A percentile compares a stretch with the other conserved stretches of the same genome.
Conservation (phyloP, 1,139 yeast genomes). For the Chernovozyma aurita region DNA sequence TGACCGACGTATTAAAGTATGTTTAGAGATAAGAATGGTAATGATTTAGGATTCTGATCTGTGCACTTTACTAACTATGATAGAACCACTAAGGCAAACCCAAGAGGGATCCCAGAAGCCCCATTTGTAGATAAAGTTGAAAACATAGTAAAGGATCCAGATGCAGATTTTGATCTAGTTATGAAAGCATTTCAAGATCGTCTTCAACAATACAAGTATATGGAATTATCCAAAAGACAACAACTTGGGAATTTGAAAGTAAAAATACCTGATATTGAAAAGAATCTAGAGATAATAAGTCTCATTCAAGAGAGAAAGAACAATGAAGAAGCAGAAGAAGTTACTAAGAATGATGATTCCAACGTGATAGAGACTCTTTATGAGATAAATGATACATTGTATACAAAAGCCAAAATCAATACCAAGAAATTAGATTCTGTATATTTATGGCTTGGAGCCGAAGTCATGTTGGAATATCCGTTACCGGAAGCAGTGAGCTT, state of each 20-base stretch:
- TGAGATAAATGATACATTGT: slow-evolving; percentile 89
- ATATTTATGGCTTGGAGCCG: slow-evolving; percentile 93
- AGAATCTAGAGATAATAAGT: slow-evolving; percentile 70
- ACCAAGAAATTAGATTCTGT: slow-evolving; percentile 47
- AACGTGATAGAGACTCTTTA: slow-evolving; percentile 64
- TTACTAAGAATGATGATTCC: slow-evolving; percentile 23
- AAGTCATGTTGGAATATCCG: slow-evolving; percentile 94
- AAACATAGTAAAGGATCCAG: slow-evolving; percentile 60
- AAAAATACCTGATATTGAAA: slow-evolving; percentile 87
- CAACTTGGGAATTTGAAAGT: slow-evolving; percentile 62
- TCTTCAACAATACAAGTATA: slow-evolving; percentile 75
- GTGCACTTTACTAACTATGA: slow-evolving; percentile 23
- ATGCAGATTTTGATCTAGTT: slow-evolving; percentile 62
- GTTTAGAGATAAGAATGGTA: slow-evolving; percentile 8
- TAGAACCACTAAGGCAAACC: slow-evolving; percentile 59
- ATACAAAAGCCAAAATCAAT: slow-evolving; percentile 74
- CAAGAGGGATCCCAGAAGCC: slow-evolving; percentile 95
- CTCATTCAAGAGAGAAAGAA: slow-evolving; percentile 49
- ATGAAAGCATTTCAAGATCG: slow-evolving; percentile 75
- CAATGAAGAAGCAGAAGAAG: slow-evolving; percentile 24
- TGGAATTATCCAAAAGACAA: slow-evolving; percentile 76
- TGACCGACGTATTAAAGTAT: slow-evolving; percentile 15
- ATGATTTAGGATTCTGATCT: too few relatives aligned
- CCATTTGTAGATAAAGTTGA: slow-evolving; percentile 88
- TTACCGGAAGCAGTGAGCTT: slow-evolving; percentile 79